phyloP scores from a whole-genome alignment of 352 stramenopile species.

The Pythium volutum region DNA sequence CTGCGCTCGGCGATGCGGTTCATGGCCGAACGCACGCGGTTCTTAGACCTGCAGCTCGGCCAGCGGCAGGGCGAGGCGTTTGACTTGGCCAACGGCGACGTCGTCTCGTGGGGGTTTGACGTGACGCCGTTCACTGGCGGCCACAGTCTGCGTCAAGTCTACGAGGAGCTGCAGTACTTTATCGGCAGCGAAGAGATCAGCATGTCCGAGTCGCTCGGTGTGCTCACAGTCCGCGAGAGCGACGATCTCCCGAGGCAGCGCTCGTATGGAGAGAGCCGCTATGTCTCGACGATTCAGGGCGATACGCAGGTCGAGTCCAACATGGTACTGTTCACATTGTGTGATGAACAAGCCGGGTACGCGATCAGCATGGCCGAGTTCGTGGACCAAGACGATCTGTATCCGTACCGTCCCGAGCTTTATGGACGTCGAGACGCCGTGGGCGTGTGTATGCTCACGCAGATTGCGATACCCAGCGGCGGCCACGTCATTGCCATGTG shows the following conservation, averaged over 20 bases:
- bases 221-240: too few relatives aligned
- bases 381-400: conserved; percentile 16
- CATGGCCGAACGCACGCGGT: conserved; percentile 10
- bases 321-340: too few relatives aligned
- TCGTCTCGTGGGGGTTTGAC: neutral
- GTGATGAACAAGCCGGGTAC: too few relatives aligned
- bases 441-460: too few relatives aligned
- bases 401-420: conserved; percentile 12
- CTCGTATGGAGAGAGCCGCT: too few relatives aligned
- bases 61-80: neutral
- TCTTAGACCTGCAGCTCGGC: neutral
- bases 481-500: too few relatives aligned
- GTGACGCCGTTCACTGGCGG: neutral
- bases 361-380: conserved; percentile 9
- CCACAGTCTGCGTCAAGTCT: conserved; percentile 10
- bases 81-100: conserved; percentile 5
- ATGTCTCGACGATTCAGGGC: too few relatives aligned
- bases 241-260: too few relatives aligned
- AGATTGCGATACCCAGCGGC: too few relatives aligned
- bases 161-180: conserved; percentile 13
- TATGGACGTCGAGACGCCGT: too few relatives aligned
- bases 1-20: neutral
- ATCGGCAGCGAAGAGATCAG: conserved; percentile 20
- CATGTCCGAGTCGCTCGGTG: too few relatives aligned
- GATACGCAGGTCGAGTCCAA: too few relatives aligned